Evolutionary conservation across 805 yeast genomes (phyloP), one percentile per base, ranked within the genome.

Genomic region (Lachancea sp.): DNA sequence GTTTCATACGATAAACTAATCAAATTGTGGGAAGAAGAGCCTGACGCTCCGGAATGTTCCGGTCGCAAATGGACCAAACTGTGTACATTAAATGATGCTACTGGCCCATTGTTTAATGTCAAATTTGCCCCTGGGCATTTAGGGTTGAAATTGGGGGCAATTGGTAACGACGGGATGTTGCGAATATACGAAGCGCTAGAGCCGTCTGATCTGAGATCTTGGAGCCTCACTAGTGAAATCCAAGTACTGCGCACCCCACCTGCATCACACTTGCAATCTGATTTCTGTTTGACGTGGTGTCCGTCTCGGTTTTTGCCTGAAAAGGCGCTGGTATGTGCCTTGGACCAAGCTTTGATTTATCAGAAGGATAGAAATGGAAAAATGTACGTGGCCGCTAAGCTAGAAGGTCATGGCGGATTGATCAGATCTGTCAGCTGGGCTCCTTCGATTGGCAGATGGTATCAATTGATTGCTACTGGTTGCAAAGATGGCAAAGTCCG

Each of bases 381-480:
- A 52, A 70, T 75, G 47, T 66, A 68, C 9, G 70, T 74, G 40
- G 78, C 78, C 0, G 77, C 83, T 24, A 76, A 75, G 45, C 67
- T 90, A 18, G 83, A 88, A 2, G 96, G 87, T 29, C 97, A 89
- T 58, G 72, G 75, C 40, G 96, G 95, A 2, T 70, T 90, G 29
- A 86, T 90, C 24, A 70, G 97, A 54, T 83, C 88, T 13, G 86
- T 89, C 4, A 73, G 89, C 22, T 90, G 98, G 98, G 97, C 97
- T 0, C 96, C 97, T 2, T 78, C 94, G 0, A 85, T 89, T 82
- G 97, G 97, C 2, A 70, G 96, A 50, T 78, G 81, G 47, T 85
- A 77, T 58, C 95, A 90, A 52, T 67, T 89, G 35, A 70, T 92
- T 31, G 97, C 99, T 1, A 90, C 97, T 0, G 97, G 94, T 4